phyloP scores from a whole-genome alignment of 352 stramenopile genomes.

The Pythium graminicola region DNA sequence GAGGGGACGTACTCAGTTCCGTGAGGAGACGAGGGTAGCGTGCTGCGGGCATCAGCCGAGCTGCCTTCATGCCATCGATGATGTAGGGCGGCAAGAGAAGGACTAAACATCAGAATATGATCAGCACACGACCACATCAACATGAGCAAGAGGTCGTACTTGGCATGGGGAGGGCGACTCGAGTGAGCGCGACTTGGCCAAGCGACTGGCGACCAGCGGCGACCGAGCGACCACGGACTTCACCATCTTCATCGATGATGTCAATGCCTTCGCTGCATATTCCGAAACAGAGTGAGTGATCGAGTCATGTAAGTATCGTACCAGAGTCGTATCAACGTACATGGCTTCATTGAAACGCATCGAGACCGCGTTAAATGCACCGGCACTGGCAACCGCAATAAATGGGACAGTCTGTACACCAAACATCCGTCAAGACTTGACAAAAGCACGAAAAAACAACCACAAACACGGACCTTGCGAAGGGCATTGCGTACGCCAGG shows the following conservation, averaged over 20 bases:
- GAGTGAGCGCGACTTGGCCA: slow-evolving; percentile 70
- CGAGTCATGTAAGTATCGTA: too few species aligned
- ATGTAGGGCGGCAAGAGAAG: slow-evolving; percentile 76
- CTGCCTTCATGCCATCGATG: slow-evolving; percentile 71
- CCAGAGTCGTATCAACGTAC: slow-evolving; percentile 29
- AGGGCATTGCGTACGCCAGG: slow-evolving; percentile 50
- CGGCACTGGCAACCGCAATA: slow-evolving; percentile 71
- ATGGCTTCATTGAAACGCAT: slow-evolving; percentile 85
- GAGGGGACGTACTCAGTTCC: slow-evolving; percentile 49
- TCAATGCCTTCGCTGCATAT: slow-evolving; percentile 75
- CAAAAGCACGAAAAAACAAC: not conserved
- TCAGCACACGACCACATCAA: not conserved
- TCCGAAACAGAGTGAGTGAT: too few species aligned
- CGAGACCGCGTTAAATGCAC: slow-evolving; percentile 82
- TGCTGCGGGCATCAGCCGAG: slow-evolving; percentile 57
- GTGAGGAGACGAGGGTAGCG: slow-evolving; percentile 70
- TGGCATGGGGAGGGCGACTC: slow-evolving; percentile 69
- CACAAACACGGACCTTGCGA: slow-evolving; percentile 39
- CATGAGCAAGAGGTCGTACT: slow-evolving; percentile 33
- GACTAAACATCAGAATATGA: slow-evolving; percentile 28
- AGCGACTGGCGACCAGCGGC: slow-evolving; percentile 75
- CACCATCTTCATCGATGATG: slow-evolving; percentile 72
- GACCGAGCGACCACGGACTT: slow-evolving; percentile 70
- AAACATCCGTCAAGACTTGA: not conserved
- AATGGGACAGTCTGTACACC: slow-evolving; percentile 69